Percentiles rank a stretch among this genome's conserved stretches.
Evolutionary conservation across 1,139 yeast species (phyloP).

Genomic region (Candida sanyaensis): DNA sequence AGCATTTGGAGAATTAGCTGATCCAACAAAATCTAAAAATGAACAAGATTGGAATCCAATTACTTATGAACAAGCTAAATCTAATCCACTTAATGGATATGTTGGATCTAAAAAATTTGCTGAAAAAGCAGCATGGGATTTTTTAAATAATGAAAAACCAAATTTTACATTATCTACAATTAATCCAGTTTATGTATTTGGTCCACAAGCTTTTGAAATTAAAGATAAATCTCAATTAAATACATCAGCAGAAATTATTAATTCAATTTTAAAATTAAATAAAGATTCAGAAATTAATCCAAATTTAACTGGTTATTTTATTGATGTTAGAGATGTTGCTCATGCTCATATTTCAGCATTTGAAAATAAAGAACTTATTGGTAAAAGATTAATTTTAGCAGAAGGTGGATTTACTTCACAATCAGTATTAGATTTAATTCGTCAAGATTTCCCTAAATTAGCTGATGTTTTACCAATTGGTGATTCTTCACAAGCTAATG

Average conservation of each 20-base stretch:
- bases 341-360: conserved; percentile 44
- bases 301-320: conserved; percentile 23
- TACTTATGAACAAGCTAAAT: conserved; percentile 31
- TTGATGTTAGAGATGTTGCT: conserved; percentile 58
- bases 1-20: conserved; percentile 9
- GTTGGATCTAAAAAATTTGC: conserved; percentile 55
- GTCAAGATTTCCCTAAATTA: conserved; percentile 20
- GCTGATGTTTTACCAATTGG: conserved; percentile 16
- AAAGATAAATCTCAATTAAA: conserved; percentile 36
- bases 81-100: conserved; percentile 38
- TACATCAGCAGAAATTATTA: conserved; percentile 40
- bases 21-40: conserved; percentile 15
- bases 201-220: conserved; percentile 41
- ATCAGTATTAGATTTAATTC: conserved; percentile 23
- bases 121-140: conserved; percentile 51
- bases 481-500: conserved; percentile 7
- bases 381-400: conserved; percentile 30
- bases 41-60: conserved; percentile 44
- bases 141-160: conserved; percentile 36
- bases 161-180: conserved; percentile 42
- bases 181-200: conserved; percentile 51
- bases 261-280: conserved; percentile 20
- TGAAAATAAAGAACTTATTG: conserved; percentile 24
- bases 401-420: conserved; percentile 27
- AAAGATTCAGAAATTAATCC: conserved; percentile 17